Conservation (phyloP, 768 basidiomycete genomes). For the Dacryopinax primogenitus region DNA sequence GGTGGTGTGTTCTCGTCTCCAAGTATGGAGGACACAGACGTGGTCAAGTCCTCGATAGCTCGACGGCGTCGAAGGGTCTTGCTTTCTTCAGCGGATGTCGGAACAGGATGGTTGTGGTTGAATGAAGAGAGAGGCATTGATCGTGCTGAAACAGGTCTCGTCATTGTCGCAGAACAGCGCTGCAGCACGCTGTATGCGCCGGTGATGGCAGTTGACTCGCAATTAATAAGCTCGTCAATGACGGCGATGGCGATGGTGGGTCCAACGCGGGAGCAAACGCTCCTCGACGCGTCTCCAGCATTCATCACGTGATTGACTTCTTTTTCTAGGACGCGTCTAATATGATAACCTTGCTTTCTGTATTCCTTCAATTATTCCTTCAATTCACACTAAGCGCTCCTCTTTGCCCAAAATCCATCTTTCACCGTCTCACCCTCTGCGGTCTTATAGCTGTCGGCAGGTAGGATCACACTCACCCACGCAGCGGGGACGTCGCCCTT, state of each 20-base stretch:
- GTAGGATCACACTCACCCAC: constrained; percentile 1
- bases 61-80: neutral
- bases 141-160: neutral
- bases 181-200: neutral
- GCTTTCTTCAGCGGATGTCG: neutral
- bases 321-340: neutral
- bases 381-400: neutral
- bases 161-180: neutral
- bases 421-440: neutral
- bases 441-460: neutral
- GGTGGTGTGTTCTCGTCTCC: constrained; percentile 1
- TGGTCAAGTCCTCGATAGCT: neutral
- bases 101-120: neutral
- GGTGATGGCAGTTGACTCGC: neutral
- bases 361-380: neutral
- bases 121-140: neutral
- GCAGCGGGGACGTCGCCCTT: constrained; percentile 1
- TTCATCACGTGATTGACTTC: neutral
- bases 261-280: neutral
- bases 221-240: neutral
- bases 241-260: neutral
- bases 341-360: too few relatives aligned
- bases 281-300: neutral
- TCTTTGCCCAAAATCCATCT: constrained; percentile 6
- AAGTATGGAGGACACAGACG: neutral